Conservation (phyloP, 305 asterid genomes). For the Solanum hybrid region DNA sequence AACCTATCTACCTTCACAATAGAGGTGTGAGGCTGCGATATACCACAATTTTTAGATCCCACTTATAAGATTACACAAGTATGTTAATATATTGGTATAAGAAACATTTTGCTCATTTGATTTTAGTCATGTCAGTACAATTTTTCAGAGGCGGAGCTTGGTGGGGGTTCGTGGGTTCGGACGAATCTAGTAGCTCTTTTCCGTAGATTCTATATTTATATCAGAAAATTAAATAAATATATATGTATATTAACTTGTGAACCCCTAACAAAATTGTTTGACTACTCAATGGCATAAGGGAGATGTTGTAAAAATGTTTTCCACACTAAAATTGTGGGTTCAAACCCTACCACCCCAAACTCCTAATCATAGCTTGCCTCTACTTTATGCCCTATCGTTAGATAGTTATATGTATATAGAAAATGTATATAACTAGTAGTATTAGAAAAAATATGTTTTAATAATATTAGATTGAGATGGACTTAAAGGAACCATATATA, state of each 20-base stretch:
- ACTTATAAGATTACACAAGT: not conserved
- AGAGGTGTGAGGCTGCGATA: not conserved
- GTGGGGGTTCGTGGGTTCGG: not conserved
- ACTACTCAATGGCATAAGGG: not conserved
- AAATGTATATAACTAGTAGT: not conserved
- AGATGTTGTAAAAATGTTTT: not conserved
- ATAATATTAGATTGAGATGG: not conserved
- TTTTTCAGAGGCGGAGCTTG: not conserved
- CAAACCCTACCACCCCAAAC: not conserved
- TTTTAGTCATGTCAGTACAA: not conserved
- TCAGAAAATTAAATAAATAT: no score
- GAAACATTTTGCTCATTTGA: not conserved
- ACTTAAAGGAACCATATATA: not conserved
- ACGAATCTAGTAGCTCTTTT: no score
- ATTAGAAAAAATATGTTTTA: not conserved
- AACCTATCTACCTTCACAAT: not conserved
- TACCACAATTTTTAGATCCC: not conserved
- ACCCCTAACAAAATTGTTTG: not conserved
- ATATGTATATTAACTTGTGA: no score
- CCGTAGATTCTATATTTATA: no score
- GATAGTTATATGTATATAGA: not conserved
- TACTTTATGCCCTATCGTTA: not conserved
- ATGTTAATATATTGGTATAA: not conserved
- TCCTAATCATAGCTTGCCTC: not conserved
- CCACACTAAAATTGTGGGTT: not conserved